Base-by-base conservation (phyloP, 495 filamentous ascomycete species). In the Tirmania nivea region DNA sequence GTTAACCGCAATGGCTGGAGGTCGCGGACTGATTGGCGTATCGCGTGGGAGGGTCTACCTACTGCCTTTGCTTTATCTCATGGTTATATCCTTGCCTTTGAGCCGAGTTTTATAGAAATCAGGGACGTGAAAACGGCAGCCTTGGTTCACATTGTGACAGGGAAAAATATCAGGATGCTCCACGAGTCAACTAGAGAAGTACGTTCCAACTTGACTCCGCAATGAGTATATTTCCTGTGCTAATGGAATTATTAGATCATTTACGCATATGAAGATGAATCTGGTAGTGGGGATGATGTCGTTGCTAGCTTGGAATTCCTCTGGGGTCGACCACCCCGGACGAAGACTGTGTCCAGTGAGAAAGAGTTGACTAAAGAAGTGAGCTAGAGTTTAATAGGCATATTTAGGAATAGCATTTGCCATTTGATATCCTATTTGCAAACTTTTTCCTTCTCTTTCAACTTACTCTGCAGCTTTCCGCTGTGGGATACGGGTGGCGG, bases 1-100 rank as follows among this genome's bases (percentile, higher is more conserved):
- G 90, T 99, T 61, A 96, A 99, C 68, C 78, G 90, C 52, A 94
- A 99, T 65, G 92, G 92, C 25, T 99, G 92, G 92, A 77, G 92
- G 52, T 87, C 89, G 35, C 75, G 87, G 56, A 83, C 87, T 16
- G 92, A 99, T 63, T 99, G 92, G 92, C 80, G 78, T 56, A 93
- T 99, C 60, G 82, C 84, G 34, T 99, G 92, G 92, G 92, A 99
- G 69, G 92, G 92, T 51, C 82, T 75, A 47, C 92, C 92, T 51
- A 79, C 81, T 59, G 76, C 80, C 42, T 99, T 99, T 65, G 90
- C 92, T 0, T 75, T 96, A 37, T 92, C 84, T 37, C 84, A 88
- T 63, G 88, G 88, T 53, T 99, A 89, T 73, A 92, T 99, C 48
- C 70, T 99, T 58, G 92, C 92, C 6, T 99, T 99, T 65, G 92